A percentile compares a stretch with the other conserved stretches of the same genome.
Conservation (phyloP, 257 asterid genomes). For the Knoxia roxburghii region DNA sequence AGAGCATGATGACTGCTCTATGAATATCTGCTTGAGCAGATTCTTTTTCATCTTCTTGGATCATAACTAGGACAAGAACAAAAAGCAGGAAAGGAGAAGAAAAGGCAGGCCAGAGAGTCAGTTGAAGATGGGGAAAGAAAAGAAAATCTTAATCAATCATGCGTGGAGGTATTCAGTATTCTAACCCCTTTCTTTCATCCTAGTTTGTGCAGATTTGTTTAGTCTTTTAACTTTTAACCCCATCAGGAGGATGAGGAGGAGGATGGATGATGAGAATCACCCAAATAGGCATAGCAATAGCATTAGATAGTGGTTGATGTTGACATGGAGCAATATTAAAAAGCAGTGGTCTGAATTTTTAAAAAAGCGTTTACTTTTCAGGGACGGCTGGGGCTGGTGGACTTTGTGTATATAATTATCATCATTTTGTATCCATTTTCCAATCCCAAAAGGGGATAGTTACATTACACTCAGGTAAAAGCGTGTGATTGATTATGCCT, state of each 20-base stretch:
- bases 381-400: slow-evolving; percentile 66
- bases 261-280: background rate
- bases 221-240: slow-evolving; percentile 19
- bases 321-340: slow-evolving; percentile 66
- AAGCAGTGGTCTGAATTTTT: slow-evolving; percentile 52
- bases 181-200: slow-evolving; percentile 25
- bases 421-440: slow-evolving; percentile 2
- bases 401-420: slow-evolving; percentile 36
- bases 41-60: slow-evolving; percentile 29
- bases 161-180: slow-evolving; percentile 20
- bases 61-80: slow-evolving; percentile 27
- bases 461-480: slow-evolving; percentile 17
- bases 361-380: slow-evolving; percentile 81
- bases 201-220: slow-evolving; percentile 39
- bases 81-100: background rate
- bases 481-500: slow-evolving; percentile 18
- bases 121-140: slow-evolving; percentile 23
- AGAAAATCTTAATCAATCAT: slow-evolving; percentile 43
- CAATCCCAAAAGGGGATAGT: slow-evolving; percentile 9
- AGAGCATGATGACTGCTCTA: slow-evolving; percentile 48
- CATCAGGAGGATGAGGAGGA: slow-evolving; percentile 23
- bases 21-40: slow-evolving; percentile 21
- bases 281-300: background rate
- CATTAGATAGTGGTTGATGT: slow-evolving; percentile 58
- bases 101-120: slow-evolving; percentile 31